Base-by-base conservation (phyloP, 306 rosid genomes). In the Cyclanthera cordifolia region DNA sequence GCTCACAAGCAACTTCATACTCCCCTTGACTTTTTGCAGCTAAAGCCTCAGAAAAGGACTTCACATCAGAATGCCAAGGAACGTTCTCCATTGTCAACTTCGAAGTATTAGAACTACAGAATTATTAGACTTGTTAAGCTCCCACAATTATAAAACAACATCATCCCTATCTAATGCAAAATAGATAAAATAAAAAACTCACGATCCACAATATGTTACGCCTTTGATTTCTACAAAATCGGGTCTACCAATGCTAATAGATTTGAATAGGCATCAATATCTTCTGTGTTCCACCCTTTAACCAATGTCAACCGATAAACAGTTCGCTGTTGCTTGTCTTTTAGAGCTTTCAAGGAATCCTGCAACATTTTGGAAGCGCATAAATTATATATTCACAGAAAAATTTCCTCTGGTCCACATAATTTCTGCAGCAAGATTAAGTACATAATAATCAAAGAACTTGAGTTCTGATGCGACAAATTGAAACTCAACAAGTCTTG, bases 1-100 rank as follows among this genome's bases (percentile, higher is more conserved):
- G 99, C 80, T 93, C 99, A 69, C 99, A 93, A 2, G 99, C 96
- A 59, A 93, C 87, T 78, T 87, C 99, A 46, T 93, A 93, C 79
- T 76, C 90, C 70, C 95, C 95, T 68, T 80, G 82, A 78, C 96
- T 93, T 85, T 76, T 85, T 67, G 73, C 69, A 67, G 99, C 80
- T 53, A 93, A 78, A 59, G 95, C 88, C 77, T 93, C 96, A 5
- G 99, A 90, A 74, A 93, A 93, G 21, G 88, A 78, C 79, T 86
- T 86, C 46, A 93, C 99, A 57, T 93, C 99, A n/a, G 99, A 3
- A 73, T 93, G 99, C 96, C 96, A 93, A 15, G 99, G 99, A 74
- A 93, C 99, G 81, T 93, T 93, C 81, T 93, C 96, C 99, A 93
- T 93, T 8, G 96, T 93, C 83, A 93, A 72, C 79, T 93, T 93